Conservation (phyloP, 1,139 yeast genomes). For the Sugiyamaella grinbergsii region DNA sequence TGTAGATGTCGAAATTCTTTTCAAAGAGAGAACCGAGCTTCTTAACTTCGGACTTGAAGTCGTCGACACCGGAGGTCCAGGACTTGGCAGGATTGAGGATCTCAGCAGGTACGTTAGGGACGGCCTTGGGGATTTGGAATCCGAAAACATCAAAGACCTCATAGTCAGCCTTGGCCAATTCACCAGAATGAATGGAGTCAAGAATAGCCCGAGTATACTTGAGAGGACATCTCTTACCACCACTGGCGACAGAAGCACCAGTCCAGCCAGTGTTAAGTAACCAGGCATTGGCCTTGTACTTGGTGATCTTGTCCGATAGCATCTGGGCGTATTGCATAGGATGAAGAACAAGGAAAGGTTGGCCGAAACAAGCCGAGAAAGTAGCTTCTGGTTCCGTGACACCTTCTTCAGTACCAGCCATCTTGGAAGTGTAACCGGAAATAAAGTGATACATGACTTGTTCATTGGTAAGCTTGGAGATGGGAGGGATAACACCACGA, state of each 20-base stretch:
- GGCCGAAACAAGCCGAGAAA: constrained; percentile 98
- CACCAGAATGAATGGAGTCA: constrained; percentile 93
- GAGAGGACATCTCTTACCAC: constrained; percentile 97
- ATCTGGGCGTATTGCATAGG: constrained; percentile 98
- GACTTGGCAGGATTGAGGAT: constrained; percentile 84
- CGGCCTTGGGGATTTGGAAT: constrained; percentile 79
- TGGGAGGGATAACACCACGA: constrained; percentile 96
- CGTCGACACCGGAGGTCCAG: constrained; percentile 73
- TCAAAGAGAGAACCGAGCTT: constrained; percentile 76
- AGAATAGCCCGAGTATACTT: constrained; percentile 97
- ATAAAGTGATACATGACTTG: constrained; percentile 99
- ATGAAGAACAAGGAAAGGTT: constrained; percentile 96
- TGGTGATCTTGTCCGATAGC: constrained; percentile 87
- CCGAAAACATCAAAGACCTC: constrained; percentile 87
- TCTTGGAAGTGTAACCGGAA: constrained; percentile 97
- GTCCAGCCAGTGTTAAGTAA: constrained; percentile 98
- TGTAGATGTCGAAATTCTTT: constrained; percentile 84
- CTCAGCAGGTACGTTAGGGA: constrained; percentile 81
- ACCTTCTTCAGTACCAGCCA: constrained; percentile 99
- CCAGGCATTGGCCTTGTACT: constrained; percentile 94
- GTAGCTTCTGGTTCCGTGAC: constrained; percentile 98
- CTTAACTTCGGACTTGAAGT: constrained; percentile 69
- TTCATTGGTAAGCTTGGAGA: constrained; percentile 87
- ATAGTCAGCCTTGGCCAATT: constrained; percentile 74
- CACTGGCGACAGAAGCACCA: constrained; percentile 87